A percentile compares a stretch with the other conserved stretches of the same genome.
Conservation (phyloP, 768 basidiomycete species). For the Tylopilus rubrobrunneus region DNA sequence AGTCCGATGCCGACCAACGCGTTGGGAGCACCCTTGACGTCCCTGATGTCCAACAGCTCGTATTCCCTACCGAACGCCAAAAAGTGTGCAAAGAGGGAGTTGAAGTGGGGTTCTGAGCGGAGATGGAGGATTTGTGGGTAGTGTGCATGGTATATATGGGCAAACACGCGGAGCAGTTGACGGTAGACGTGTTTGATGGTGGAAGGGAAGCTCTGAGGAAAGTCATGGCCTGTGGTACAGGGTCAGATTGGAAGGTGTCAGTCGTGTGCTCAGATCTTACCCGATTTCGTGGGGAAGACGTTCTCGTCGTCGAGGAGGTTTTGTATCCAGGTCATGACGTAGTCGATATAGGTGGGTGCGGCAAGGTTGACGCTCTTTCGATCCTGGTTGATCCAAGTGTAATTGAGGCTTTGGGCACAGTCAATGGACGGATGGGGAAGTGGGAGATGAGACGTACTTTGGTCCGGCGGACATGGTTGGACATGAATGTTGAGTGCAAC, state of each 20-base stretch:
- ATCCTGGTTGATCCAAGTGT: conserved; percentile 91
- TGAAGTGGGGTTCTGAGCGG: conserved; percentile 92
- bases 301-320: conserved; percentile 92
- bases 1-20: conserved; percentile 67
- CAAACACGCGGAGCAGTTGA: conserved; percentile 94
- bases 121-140: conserved; percentile 89
- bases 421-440: not conserved
- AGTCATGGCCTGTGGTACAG: conserved; percentile 68
- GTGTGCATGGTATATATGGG: conserved; percentile 95
- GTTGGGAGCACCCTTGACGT: conserved; percentile 68
- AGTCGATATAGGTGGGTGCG: conserved; percentile 96
- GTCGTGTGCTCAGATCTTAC: conserved; percentile 38
- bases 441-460: conserved; percentile 47
- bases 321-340: conserved; percentile 96
- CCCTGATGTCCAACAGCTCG: conserved; percentile 84
- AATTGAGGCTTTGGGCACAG: conserved; percentile 63
- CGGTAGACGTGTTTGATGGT: conserved; percentile 94
- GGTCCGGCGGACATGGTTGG: conserved; percentile 89
- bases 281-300: conserved; percentile 93
- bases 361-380: conserved; percentile 84
- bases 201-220: conserved; percentile 83
- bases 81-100: conserved; percentile 97
- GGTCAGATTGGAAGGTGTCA: not conserved
- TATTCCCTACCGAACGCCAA: conserved; percentile 94
- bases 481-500: conserved; percentile 86